Conservation (phyloP, 306 rosid species). For the Crotalaria pallida region DNA sequence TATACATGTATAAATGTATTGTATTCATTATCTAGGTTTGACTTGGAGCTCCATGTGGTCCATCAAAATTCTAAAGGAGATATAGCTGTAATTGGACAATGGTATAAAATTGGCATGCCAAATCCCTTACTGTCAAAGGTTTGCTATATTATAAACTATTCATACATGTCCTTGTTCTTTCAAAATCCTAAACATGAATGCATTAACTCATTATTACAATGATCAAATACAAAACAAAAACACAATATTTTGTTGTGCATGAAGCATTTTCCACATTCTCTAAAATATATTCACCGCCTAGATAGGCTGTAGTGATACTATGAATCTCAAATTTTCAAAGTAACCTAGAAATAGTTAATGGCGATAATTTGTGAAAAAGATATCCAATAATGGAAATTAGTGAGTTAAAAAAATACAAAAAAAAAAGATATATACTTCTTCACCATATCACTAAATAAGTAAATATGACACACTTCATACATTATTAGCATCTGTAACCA, state of each 20-base stretch:
- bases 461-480: neutral
- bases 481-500: neutral
- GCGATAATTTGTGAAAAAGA: too few species aligned
- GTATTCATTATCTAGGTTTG: slow-evolving; percentile 37
- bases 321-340: neutral
- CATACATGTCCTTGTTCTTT: neutral
- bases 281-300: neutral
- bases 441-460: too few species aligned
- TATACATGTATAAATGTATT: neutral
- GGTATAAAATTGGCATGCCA: slow-evolving; percentile 50
- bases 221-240: too few species aligned
- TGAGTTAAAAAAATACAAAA: too few species aligned
- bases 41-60: slow-evolving; percentile 54
- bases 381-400: too few species aligned
- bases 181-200: too few species aligned
- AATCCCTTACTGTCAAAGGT: slow-evolving; percentile 70
- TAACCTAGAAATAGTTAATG: too few species aligned
- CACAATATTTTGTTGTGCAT: too few species aligned
- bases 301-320: neutral
- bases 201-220: too few species aligned
- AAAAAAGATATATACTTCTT: too few species aligned
- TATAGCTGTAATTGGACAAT: slow-evolving; percentile 54
- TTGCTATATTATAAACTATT: neutral
- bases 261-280: too few species aligned
- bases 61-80: slow-evolving; percentile 40